Conservation (phyloP, 768 basidiomycete species). For the Amanita thiersii region DNA sequence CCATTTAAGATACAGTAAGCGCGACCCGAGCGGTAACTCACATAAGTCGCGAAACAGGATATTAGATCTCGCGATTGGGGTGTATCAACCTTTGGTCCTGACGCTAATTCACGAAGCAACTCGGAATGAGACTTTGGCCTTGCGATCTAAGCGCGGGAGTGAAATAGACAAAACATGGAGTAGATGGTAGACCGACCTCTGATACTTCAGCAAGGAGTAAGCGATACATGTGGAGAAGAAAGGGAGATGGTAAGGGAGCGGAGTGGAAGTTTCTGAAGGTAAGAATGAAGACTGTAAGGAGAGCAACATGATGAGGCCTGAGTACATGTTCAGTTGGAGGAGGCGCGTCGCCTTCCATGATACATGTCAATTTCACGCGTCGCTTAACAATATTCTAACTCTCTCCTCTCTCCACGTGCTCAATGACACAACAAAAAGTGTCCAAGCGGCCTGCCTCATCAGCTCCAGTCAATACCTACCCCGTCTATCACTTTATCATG, state of each 20-base stretch:
- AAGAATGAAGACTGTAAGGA: slow-evolving; percentile 56
- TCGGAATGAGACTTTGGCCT: slow-evolving; percentile 50
- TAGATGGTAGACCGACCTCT: slow-evolving; percentile 39
- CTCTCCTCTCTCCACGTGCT: slow-evolving; percentile 7
- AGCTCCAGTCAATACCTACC: slow-evolving; percentile 18
- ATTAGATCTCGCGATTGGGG: slow-evolving; percentile 37
- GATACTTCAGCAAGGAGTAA: slow-evolving; percentile 62
- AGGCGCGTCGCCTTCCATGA: slow-evolving; percentile 37
- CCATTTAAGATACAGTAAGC: slow-evolving; percentile 1
- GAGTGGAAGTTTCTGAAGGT: slow-evolving; percentile 53
- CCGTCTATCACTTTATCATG: slow-evolving; percentile 3
- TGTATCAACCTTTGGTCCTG: slow-evolving; percentile 36
- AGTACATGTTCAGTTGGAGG: slow-evolving; percentile 62
- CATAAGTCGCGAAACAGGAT: slow-evolving; percentile 32
- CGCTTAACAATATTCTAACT: not conserved
- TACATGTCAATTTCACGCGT: slow-evolving; percentile 7
- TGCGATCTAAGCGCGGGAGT: slow-evolving; percentile 37
- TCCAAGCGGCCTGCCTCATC: slow-evolving; percentile 25
- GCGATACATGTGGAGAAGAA: slow-evolving; percentile 57
- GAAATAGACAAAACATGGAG: not conserved
- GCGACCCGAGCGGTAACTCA: slow-evolving; percentile 2
- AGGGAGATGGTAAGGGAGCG: slow-evolving; percentile 45
- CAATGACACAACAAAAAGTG: slow-evolving; percentile 18
- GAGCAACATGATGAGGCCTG: slow-evolving; percentile 68
- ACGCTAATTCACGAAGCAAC: slow-evolving; percentile 34